Evolutionary conservation across 108 stramenopile species (phyloP).

Genomic region (Nitzschia sp.): DNA sequence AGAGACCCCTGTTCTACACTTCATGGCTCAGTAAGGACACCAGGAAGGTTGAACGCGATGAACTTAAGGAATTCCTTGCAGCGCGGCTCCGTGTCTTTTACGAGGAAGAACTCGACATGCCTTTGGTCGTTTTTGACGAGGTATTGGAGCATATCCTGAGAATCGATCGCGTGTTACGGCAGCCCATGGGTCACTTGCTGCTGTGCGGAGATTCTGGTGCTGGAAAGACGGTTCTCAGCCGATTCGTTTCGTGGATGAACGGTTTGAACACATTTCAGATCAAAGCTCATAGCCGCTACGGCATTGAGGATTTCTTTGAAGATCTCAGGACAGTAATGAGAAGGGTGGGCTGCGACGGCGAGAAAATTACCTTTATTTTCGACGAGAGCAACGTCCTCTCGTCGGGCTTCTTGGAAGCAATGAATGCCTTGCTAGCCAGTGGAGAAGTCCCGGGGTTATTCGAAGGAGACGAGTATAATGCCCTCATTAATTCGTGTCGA

Average conservation of each 20-base stretch:
- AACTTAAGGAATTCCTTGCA: constrained; percentile 84
- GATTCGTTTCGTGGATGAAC: constrained; percentile 94
- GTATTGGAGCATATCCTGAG: constrained; percentile 91
- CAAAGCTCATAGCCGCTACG: constrained; percentile 89
- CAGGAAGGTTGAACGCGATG: constrained; percentile 72
- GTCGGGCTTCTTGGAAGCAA: constrained; percentile 96
- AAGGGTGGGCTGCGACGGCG: constrained; percentile 94
- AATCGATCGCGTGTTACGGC: constrained; percentile 89
- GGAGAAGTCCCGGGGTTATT: constrained; percentile 99
- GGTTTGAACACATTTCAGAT: constrained; percentile 96
- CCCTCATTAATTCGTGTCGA: constrained; percentile 91
- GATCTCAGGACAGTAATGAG: constrained; percentile 93
- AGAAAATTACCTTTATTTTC: constrained; percentile 98
- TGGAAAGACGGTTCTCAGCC: constrained; percentile 78
- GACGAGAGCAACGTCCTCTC: constrained; percentile 95
- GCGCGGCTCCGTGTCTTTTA: constrained; percentile 95
- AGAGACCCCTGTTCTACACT: constrained; percentile 90
- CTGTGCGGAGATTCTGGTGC: constrained; percentile 96
- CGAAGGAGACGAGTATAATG: constrained; percentile 95
- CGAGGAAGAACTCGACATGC: constrained; percentile 98
- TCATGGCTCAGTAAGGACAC: constrained; percentile 95
- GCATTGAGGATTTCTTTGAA: constrained; percentile 95
- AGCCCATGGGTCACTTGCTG: constrained; percentile 88
- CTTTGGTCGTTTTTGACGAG: constrained; percentile 97
- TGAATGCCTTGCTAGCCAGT: constrained; percentile 98